Conservation (phyloP, 345 rosid species). For the Balakata baccata region DNA sequence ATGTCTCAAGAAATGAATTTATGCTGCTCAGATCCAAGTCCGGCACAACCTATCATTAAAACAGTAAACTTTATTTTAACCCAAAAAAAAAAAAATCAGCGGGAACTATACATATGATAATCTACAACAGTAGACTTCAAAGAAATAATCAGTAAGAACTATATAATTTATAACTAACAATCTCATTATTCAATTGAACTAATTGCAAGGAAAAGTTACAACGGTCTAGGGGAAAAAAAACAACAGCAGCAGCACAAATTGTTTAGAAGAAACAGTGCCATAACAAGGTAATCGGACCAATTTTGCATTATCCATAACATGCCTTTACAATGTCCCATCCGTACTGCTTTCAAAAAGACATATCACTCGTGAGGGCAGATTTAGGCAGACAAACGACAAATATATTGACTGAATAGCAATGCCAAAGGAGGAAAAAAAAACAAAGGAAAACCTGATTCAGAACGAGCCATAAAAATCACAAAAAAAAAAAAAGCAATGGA, state of each 20-base stretch:
- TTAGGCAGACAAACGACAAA: no score
- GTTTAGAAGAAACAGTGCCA: neutral
- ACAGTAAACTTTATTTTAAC: neutral
- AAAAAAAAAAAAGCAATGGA: neutral
- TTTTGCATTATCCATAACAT: neutral
- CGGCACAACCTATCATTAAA: slow-evolving; percentile 41
- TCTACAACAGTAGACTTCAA: neutral
- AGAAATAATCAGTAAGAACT: neutral
- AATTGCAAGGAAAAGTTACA: neutral
- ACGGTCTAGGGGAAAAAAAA: neutral
- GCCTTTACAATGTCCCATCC: neutral
- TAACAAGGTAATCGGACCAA: neutral
- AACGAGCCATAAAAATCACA: neutral
- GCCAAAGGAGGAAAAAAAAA: no score
- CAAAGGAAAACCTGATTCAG: neutral
- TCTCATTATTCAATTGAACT: neutral
- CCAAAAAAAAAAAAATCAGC: neutral
- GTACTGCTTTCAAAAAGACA: neutral
- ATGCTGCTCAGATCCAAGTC: slow-evolving; percentile 46
- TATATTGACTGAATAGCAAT: no score
- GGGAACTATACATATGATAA: neutral
- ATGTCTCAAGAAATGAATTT: slow-evolving; percentile 47
- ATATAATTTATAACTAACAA: neutral
- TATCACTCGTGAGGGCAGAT: no score
- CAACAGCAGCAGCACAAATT: neutral